These are phyloP conservation scores for Saccharum spontaneum DNA, from an alignment of 176 grass and related monocot species.

Conservation along the genomic window DNA sequence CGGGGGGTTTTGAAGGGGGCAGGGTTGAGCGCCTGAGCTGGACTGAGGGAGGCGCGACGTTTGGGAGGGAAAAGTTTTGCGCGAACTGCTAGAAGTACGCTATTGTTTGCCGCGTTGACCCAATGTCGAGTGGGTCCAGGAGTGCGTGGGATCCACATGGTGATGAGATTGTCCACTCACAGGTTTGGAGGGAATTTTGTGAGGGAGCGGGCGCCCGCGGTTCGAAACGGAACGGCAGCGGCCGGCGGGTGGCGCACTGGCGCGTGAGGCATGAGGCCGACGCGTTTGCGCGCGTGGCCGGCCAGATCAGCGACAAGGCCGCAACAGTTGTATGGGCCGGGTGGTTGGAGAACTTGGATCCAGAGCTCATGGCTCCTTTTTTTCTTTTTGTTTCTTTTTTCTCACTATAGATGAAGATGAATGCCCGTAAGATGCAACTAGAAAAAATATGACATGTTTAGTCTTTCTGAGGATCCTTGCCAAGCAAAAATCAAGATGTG, in stretches of 20 bases:
- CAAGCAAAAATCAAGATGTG: neutral
- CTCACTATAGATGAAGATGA: neutral
- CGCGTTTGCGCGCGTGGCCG: neutral
- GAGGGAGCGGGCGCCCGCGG: neutral
- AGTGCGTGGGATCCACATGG: accelerated
- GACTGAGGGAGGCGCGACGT: constrained; percentile 20
- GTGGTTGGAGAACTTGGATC: too few species aligned
- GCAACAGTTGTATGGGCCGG: neutral
- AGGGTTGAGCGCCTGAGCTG: constrained; percentile 31
- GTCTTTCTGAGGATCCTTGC: neutral
- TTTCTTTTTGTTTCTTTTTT: neutral
- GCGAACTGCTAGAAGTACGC: neutral
- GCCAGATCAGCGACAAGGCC: neutral
- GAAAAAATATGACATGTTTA: neutral
- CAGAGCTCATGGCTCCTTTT: neutral
- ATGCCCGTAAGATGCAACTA: neutral
- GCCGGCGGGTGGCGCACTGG: neutral
- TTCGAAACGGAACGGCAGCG: constrained; percentile 36
- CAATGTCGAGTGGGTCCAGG: neutral
- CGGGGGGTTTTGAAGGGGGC: constrained; percentile 32
- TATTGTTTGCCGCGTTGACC: accelerated
- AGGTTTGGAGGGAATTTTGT: too few species aligned
- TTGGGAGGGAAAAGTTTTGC: constrained; percentile 38
- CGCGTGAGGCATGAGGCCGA: neutral
- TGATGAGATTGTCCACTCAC: neutral